Base-by-base conservation (phyloP, 345 rosid species). In the Citrus glauca region DNA sequence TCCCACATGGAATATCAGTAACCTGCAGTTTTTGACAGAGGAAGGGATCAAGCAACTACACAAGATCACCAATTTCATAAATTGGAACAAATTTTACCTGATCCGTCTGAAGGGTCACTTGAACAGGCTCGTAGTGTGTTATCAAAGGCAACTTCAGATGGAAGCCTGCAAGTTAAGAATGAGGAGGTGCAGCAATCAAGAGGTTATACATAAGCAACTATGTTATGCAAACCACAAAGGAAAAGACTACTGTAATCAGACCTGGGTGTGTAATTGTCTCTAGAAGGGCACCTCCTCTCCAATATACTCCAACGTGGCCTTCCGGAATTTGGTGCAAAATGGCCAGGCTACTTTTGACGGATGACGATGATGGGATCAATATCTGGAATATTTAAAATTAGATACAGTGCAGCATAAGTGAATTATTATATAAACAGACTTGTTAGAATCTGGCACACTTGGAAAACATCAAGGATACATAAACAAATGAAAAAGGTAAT, bases 251-350 rank as follows among this genome's bases (percentile, higher is more conserved):
- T 35, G 38, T 42, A 76, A 27, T 3, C 77, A 50, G 59, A 90
- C 98, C 97, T 73, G 98, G 98, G 82, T 81, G 87, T 19, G 95
- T 82, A 74, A 95, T 84, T 1, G 82, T 84, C 25, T 90, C 74
- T 24, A 92, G 82, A 74, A 95, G 95, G 35, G 97, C 98, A 81
- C 97, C 98, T 55, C 97, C 98, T 85, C 92, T 90, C 98, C 97
- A 95, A 77, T 95, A 95, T 10, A 91, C 98, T 74, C 98, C 98
- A 66, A 95, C 98, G 68, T 95, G 93, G 82, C 98, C 98, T 87
- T 95, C 98, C 20, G 98, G 98, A 32, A 95, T 94, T 91, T 93
- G 95, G 69, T 95, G 97, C 70, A 95, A 62, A 82, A 92, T 83
- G 45, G 91, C 80, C 55, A 89, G 84, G 78, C 86, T 83, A 72